phyloP scores from a whole-genome alignment of 2,329 filamentous ascomycete genomes.

The Cordyceps fumosorosea region DNA sequence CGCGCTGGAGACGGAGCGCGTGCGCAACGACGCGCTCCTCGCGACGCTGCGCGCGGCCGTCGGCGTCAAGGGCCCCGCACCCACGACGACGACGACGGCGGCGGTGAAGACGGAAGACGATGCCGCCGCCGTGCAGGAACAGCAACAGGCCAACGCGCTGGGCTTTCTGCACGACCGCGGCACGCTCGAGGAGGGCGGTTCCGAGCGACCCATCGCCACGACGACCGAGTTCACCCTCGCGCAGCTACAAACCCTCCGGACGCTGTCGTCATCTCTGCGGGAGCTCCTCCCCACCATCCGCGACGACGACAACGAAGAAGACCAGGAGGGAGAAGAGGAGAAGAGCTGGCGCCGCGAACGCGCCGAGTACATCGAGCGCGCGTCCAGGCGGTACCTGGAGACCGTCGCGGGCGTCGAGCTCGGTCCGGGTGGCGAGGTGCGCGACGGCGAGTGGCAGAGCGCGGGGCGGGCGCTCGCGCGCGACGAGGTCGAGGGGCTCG shows the following conservation, averaged over 20 bases:
- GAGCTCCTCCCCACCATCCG: conserved; percentile 59
- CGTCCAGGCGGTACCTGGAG: conserved; percentile 72
- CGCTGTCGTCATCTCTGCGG: conserved; percentile 54
- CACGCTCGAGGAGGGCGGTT: conserved; percentile 43
- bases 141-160: conserved; percentile 29
- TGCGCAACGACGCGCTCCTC: conserved; percentile 66
- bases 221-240: conserved; percentile 73
- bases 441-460: conserved; percentile 59
- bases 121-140: conserved; percentile 4
- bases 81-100: conserved; percentile 10
- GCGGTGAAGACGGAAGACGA: conserved; percentile 11
- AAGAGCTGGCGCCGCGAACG: conserved; percentile 63
- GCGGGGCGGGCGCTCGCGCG: conserved; percentile 42
- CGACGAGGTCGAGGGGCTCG: conserved; percentile 52
- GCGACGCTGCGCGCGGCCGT: conserved; percentile 48
- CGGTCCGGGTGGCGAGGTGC: conserved; percentile 52
- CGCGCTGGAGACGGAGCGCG: conserved; percentile 61
- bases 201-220: conserved; percentile 55
- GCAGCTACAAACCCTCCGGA: conserved; percentile 73
- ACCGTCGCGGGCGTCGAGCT: conserved; percentile 60
- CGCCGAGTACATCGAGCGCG: conserved; percentile 74
- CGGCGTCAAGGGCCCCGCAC: conserved; percentile 23
- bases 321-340: conserved; percentile 23
- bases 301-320: conserved; percentile 14
- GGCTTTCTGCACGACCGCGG: conserved; percentile 52